Base-by-base conservation (phyloP, 1,284 basidiomycete species). In the Marasmius sp. region DNA sequence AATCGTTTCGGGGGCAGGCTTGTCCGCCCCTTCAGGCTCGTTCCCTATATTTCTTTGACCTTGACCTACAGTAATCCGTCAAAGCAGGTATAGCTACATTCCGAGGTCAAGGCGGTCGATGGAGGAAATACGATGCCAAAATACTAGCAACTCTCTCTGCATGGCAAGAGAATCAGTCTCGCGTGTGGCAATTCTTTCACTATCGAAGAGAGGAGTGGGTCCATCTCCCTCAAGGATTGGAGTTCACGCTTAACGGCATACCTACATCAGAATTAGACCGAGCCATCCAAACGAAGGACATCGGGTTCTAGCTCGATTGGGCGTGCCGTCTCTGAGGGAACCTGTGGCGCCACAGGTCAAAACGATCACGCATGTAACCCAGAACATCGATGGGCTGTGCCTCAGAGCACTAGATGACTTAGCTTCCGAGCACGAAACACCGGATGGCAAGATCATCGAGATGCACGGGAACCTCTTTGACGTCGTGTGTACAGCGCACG, bases 101-200 rank as follows among this genome's bases (percentile, higher is more conserved):
- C 70, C 72, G 86, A 68, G 86, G 83, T 11, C 68, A 78, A 11
- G 84, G 85, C 20, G 84, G 84, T 0, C 67, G 84, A 65, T 86
- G 85, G 86, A 72, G 81, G 14, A 77, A 75, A 52, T 78, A 84
- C 67, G 76, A 86, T 61, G 79, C 82, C 1, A 77, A 77, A 57
- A 74, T 70, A 8, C 75, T 87, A 16, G 85, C 83, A 11, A 83
- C 83, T 6, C 83, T 81, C 3, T 75, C 77, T 61, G 85, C 84
- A 0, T 89, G 88, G 71, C 62, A 65, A 6, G 72, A 76, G 37
- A 79, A 86, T 67, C 85, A 85, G 1, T 80, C 78, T 22, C 72
- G 78, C 2, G 83, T 86, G 2, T 89, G 86, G 87, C 84, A 85
- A 65, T 88, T 89, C 71, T 88, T 86, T 66, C 85, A 88, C 68